Base-by-base conservation (phyloP, 2,329 filamentous ascomycete genomes). In the Colletotrichum phormii region DNA sequence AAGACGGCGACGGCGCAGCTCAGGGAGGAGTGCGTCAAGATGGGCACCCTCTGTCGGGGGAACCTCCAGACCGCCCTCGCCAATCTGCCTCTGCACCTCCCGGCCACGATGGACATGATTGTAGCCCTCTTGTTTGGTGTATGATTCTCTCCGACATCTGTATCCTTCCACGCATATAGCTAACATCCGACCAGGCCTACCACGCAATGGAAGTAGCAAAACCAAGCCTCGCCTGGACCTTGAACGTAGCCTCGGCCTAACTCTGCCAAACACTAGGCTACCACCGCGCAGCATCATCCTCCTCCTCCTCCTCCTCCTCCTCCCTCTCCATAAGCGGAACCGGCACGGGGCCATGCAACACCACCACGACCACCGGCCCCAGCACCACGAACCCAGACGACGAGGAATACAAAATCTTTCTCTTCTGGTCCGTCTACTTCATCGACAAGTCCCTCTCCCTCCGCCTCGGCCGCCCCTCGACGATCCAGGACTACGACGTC, bases 371-470 rank as follows among this genome's bases (percentile, higher is more conserved):
- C 15, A 42, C 37, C 15, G 37, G 37, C 37, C 13, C 37, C 15
- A 15, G 13, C 37, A 3, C 37, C 37, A 18, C 37, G 3, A 73
- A 70, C 26, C 74, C 77, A 0, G 76, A 78, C 9, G 78, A 77
- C 54, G 77, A 77, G 18, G 75, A 78, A 2, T 75, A 79, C 77
- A 83, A 83, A 75, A 81, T 78, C 1, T 75, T 83, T 1, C 76
- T 91, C 9, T 92, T 92, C 76, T 92, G 89, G 90, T 84, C 82
- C 49, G 80, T 88, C 0, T 91, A 91, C 74, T 85, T 87, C 59
- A 80, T 90, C 18, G 87, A 91, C 72, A 90, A 88, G 71, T 84
- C 84, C 22, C 80, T 91, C 22, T 87, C 88, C 0, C 82, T 91
- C 3, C 85, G 88, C 3, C 80, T 91, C 4, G 89, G 89, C 0